Percentiles rank a stretch among this genome's conserved stretches.
These are phyloP conservation scores for Leucoagaricus sp. DNA, from an alignment of 1,284 basidiomycete species.

Conservation along the genomic window DNA sequence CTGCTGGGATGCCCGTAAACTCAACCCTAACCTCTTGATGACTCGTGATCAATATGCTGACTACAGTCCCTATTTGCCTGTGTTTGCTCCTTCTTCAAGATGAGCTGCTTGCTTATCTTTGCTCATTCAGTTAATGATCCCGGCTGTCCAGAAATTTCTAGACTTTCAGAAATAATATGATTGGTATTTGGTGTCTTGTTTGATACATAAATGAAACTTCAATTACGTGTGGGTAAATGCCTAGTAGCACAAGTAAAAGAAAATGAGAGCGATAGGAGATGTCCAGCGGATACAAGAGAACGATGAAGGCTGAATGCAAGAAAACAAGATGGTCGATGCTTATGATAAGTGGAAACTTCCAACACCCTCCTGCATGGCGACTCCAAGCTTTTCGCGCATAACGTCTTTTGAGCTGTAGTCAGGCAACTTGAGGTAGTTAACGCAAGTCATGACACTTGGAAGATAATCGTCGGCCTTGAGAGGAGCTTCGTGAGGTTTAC, in stretches of 20 bases:
- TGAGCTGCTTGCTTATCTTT: too few relatives aligned
- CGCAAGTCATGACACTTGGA: slow-evolving; percentile 98
- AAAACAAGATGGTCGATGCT: slow-evolving; percentile 24
- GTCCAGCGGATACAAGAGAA: slow-evolving; percentile 13
- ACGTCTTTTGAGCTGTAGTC: slow-evolving; percentile 87
- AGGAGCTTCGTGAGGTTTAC: slow-evolving; percentile 93
- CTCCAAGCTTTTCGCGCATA: slow-evolving; percentile 77
- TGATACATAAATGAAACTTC: slow-evolving; percentile 5
- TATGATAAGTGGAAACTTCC: slow-evolving; percentile 95
- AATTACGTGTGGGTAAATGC: slow-evolving; percentile 17
- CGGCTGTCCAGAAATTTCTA: too few relatives aligned
- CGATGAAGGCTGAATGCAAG: slow-evolving; percentile 11
- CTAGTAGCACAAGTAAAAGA: slow-evolving; percentile 14
- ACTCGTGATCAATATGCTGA: not conserved
- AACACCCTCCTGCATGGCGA: slow-evolving; percentile 88
- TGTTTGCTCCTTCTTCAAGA: too few relatives aligned
- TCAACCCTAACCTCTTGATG: too few relatives aligned
- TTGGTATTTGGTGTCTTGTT: not conserved
- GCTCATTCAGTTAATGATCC: too few relatives aligned
- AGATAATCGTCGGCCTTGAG: slow-evolving; percentile 92
- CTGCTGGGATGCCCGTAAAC: too few relatives aligned
- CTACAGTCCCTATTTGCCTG: too few relatives aligned
- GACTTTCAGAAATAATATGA: too few relatives aligned
- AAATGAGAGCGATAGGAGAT: slow-evolving; percentile 19
- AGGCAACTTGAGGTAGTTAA: slow-evolving; percentile 94